Evolutionary conservation across 2,329 filamentous ascomycete species (phyloP).

Genomic region (Endocalyx cinctus): DNA sequence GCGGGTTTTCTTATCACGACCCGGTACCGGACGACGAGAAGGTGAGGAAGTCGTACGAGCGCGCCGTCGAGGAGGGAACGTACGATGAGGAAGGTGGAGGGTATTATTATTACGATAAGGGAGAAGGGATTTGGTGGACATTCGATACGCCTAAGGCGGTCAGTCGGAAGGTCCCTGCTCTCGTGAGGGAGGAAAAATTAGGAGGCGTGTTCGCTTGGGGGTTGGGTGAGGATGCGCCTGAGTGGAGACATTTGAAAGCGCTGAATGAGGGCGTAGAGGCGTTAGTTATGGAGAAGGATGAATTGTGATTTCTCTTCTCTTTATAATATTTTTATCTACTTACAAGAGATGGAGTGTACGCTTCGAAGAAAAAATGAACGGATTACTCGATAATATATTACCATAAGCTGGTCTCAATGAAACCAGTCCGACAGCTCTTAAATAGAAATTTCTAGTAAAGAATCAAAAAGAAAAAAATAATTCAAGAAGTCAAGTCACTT

Average conservation of each 20-base stretch:
- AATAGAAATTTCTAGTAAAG: too few species aligned
- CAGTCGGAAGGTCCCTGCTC: conserved; percentile 21
- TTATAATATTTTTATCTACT: too few species aligned
- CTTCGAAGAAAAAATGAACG: too few species aligned
- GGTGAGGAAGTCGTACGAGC: conserved; percentile 22
- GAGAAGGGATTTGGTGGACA: conserved; percentile 27
- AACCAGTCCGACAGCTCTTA: too few species aligned
- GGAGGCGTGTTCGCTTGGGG: conserved; percentile 31
- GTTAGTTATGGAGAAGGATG: conserved; percentile 17
- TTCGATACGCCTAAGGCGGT: conserved; percentile 26
- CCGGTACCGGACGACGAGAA: conserved; percentile 19
- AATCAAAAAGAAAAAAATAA: too few species aligned
- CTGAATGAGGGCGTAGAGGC: conserved; percentile 17
- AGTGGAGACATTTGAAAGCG: conserved; percentile 21
- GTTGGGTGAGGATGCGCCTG: conserved; percentile 27
- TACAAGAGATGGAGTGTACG: too few species aligned
- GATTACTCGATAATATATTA: too few species aligned
- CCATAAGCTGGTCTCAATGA: too few species aligned
- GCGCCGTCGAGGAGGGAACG: conserved; percentile 15
- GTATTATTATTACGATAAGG: conserved; percentile 25
- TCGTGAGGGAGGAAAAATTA: conserved; percentile 21
- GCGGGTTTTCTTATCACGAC: conserved; percentile 27
- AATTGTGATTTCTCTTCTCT: conserved; percentile 18
- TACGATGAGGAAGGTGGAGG: conserved; percentile 26
- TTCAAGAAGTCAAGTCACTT: too few species aligned